Evolutionary conservation across 768 basidiomycete species (phyloP).

Genomic region (Mycena chlorophos): DNA sequence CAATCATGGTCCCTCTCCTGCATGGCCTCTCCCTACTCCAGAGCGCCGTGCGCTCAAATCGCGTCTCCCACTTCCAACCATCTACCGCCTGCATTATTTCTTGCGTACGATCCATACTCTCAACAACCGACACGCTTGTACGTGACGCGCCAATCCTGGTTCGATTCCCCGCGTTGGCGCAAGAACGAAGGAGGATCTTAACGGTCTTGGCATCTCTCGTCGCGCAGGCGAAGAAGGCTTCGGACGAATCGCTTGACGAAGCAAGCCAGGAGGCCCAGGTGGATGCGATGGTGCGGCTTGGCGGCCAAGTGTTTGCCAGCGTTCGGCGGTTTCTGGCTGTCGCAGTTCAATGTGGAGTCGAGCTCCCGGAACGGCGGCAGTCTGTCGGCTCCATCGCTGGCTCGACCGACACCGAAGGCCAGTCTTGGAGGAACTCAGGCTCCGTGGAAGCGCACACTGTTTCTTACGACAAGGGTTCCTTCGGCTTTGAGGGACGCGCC

Average conservation of each 20-base stretch:
- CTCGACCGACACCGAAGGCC: slow-evolving; percentile 33
- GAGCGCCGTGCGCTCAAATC: slow-evolving; percentile 76
- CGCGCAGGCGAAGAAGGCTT: slow-evolving; percentile 70
- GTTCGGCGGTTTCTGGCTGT: slow-evolving; percentile 79
- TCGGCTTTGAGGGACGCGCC: slow-evolving; percentile 9
- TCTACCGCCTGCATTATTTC: slow-evolving; percentile 94
- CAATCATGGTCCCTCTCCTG: slow-evolving; percentile 79
- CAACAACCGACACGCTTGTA: slow-evolving; percentile 78
- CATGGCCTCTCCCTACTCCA: slow-evolving; percentile 86
- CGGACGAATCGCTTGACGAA: slow-evolving; percentile 48
- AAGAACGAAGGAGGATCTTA: slow-evolving; percentile 81
- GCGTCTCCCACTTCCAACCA: slow-evolving; percentile 85
- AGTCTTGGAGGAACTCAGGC: slow-evolving; percentile 31
- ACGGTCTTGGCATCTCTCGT: slow-evolving; percentile 81
- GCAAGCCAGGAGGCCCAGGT: slow-evolving; percentile 56
- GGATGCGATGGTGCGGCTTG: slow-evolving; percentile 76
- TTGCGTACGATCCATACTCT: slow-evolving; percentile 84
- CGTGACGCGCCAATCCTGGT: slow-evolving; percentile 77
- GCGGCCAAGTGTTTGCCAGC: slow-evolving; percentile 77
- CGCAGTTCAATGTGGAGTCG: slow-evolving; percentile 72
- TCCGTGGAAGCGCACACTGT: slow-evolving; percentile 31
- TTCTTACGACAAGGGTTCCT: slow-evolving; percentile 28
- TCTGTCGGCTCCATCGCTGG: slow-evolving; percentile 29
- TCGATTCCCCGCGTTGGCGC: slow-evolving; percentile 62
- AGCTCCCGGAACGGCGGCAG: slow-evolving; percentile 56